phyloP scores from a whole-genome alignment of 306 rosid genomes.

The Oxytropis ochrocephala region DNA sequence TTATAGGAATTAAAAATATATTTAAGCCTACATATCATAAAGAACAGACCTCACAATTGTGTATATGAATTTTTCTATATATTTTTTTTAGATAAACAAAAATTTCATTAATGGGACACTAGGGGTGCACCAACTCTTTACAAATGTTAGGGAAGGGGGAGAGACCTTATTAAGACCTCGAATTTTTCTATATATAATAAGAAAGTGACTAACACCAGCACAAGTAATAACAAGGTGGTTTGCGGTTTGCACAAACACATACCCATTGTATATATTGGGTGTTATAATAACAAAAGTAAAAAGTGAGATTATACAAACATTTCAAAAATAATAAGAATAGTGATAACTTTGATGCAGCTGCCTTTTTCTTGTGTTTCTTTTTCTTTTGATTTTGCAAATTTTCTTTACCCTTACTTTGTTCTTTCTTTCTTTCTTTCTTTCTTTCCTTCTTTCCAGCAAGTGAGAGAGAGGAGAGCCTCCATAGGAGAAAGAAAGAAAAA shows the following conservation, averaged over 20 bases:
- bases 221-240: slow-evolving; percentile 38
- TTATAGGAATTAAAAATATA: no score
- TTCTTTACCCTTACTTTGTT: background rate
- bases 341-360: slow-evolving; percentile 82
- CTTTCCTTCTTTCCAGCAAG: slow-evolving; percentile 35
- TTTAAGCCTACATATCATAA: no score
- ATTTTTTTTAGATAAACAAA: no score
- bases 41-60: no score
- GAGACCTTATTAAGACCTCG: no score
- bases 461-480: slow-evolving; percentile 9
- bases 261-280: slow-evolving; percentile 43
- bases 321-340: slow-evolving; percentile 48
- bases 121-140: no score
- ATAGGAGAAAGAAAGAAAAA: slow-evolving; percentile 32
- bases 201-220: slow-evolving; percentile 29
- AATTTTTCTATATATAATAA: no score
- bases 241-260: slow-evolving; percentile 61
- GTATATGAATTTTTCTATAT: no score
- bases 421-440: slow-evolving; percentile 19
- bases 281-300: slow-evolving; percentile 20
- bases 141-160: no score
- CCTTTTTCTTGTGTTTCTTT: slow-evolving; percentile 31
- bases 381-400: slow-evolving; percentile 17
- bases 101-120: no score
- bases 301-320: slow-evolving; percentile 46